Evolutionary conservation across 148 eudicot species (phyloP).

Genomic region (Dianthus caryophyllus): DNA sequence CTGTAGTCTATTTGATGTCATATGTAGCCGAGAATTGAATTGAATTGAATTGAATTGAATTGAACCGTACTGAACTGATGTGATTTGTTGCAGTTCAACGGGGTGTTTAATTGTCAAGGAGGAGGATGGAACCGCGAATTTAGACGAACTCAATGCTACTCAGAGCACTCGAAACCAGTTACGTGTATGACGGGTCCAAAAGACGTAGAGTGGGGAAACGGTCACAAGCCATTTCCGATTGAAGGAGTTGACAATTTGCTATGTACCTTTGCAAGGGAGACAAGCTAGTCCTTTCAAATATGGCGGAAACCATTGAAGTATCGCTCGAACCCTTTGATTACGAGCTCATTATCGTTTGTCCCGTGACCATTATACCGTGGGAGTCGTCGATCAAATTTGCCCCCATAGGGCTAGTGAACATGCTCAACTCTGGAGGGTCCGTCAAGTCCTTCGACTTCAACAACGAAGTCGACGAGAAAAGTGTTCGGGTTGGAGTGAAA

Average conservation of each 20-base stretch:
- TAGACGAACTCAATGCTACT: constrained; percentile 52
- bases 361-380: constrained; percentile 32
- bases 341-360: constrained; percentile 75
- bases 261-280: constrained; percentile 52
- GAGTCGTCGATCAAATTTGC: constrained; percentile 53
- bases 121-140: constrained; percentile 81
- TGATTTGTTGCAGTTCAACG: constrained; percentile 44
- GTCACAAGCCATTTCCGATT: constrained; percentile 40
- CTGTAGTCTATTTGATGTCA: too few species aligned
- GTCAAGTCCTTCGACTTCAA: constrained; percentile 30
- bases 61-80: background rate
- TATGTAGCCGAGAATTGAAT: background rate
- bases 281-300: constrained; percentile 46
- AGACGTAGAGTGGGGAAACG: constrained; percentile 80
- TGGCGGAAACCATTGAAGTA: constrained; percentile 35
- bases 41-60: background rate
- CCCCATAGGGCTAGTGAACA: constrained; percentile 44
- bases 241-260: constrained; percentile 44
- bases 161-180: constrained; percentile 54
- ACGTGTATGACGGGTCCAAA: constrained; percentile 41
- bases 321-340: constrained; percentile 69
- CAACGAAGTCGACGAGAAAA: constrained; percentile 26
- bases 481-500: constrained; percentile 49
- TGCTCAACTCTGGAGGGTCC: constrained; percentile 44
- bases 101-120: constrained; percentile 92